Conservation (phyloP, 2,329 filamentous ascomycete species). For the Beauveria varroae region DNA sequence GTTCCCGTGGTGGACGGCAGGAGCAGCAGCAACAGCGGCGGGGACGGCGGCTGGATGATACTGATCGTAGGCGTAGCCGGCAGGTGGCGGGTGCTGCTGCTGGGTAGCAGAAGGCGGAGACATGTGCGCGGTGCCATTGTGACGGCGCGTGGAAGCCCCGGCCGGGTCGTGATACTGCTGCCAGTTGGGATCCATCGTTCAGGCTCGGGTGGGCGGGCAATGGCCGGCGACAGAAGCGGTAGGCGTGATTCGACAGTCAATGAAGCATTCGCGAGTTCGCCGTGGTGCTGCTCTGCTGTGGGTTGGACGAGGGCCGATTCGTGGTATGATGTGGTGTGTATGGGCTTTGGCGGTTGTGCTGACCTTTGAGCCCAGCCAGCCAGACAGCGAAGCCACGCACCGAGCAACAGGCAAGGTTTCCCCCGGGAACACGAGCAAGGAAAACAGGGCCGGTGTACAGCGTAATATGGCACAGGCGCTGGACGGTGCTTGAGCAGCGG, state of each 20-base stretch:
- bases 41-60: constrained; percentile 41
- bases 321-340: constrained; percentile 13
- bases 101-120: constrained; percentile 20
- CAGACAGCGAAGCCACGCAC: constrained; percentile 8
- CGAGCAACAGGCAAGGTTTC: background rate
- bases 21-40: constrained; percentile 31
- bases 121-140: constrained; percentile 41
- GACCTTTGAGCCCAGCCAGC: constrained; percentile 6
- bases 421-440: background rate
- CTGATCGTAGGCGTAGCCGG: constrained; percentile 60
- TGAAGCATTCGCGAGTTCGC: constrained; percentile 3
- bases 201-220: constrained; percentile 10
- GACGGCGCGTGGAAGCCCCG: constrained; percentile 52
- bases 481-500: background rate
- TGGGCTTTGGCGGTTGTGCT: constrained; percentile 17
- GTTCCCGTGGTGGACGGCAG: constrained; percentile 19
- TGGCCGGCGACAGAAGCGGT: constrained; percentile 7
- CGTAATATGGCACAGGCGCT: background rate
- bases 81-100: constrained; percentile 31
- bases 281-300: background rate
- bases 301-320: background rate
- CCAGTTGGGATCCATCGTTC: constrained; percentile 40
- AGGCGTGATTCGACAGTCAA: background rate
- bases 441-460: background rate
- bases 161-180: constrained; percentile 57